Evolutionary conservation across 441 rosid genomes (phyloP), one percentile per base, ranked within the genome.

Genomic region (Erysimum cheiri): DNA sequence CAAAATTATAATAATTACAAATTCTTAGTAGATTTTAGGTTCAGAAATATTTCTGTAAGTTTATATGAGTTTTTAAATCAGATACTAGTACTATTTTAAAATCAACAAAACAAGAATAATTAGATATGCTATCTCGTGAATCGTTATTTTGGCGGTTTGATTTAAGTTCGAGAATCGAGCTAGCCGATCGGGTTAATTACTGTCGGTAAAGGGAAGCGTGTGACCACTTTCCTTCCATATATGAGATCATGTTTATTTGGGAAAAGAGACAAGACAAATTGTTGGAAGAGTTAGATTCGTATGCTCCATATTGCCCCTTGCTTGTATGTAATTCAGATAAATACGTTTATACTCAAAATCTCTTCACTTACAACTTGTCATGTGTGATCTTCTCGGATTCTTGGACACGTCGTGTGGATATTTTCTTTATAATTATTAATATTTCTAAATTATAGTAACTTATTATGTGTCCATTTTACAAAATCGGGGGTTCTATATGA

Each of bases 291-390:
- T 44, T 62, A 32, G 41, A 29, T 50, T 64, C 43, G 26, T 40
- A 70, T 64, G 75, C 53, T 57, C 72, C 71, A 70, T 47, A 76
- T 65, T 70, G 72, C 79, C 68, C 71, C 63, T 70, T 64, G 71
- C 71, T 59, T 70, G 35, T 64, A 41, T n/a, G n/a, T n/a, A n/a
- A 44, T 39, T 76, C 68, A 64, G 31, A 64, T 54, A 58, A 49
- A 64, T 22, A 40, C 15, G 52, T 39, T 5, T 39, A 48, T 49
- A 50, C 56, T 35, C 48, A 60, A 52, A 9, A 50, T 43, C 50
- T 52, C 50, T 39, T 67, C 13, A 59, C 33, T 52, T 76, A 61
- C 78, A 74, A 69, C 52, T 74, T 74, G 60, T 46, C 74, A 74
- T 67, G 64, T 53, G 73, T 68, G 73, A 74, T 74, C 36, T 60